Conservation (phyloP, 352 stramenopile genomes). For the Phytophthora rubi region DNA sequence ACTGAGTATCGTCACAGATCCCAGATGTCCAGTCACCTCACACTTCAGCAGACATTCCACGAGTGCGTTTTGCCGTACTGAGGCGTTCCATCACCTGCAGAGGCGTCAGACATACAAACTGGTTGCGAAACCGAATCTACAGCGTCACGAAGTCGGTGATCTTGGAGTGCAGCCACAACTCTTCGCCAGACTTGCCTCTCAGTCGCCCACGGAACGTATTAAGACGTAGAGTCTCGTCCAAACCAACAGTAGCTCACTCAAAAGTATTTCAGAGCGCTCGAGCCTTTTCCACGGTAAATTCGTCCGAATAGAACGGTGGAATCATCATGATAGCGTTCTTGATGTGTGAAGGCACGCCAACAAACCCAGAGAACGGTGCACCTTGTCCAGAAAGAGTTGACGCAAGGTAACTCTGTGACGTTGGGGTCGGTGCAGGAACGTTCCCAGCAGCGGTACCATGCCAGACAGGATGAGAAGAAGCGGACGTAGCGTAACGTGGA, state of each 20-base stretch:
- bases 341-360: background rate
- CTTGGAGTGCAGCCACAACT: conserved; percentile 4
- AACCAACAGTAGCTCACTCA: background rate
- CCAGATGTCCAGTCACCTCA: background rate
- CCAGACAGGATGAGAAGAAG: too few relatives aligned
- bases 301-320: background rate
- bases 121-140: background rate
- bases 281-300: background rate
- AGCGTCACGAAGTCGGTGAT: background rate
- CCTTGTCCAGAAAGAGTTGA: background rate
- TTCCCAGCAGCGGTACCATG: too few relatives aligned
- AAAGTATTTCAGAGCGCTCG: background rate
- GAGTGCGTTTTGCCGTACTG: background rate
- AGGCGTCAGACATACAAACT: background rate
- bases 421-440: too few relatives aligned
- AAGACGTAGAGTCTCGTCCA: background rate
- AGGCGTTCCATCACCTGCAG: background rate
- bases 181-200: conserved; percentile 4
- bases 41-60: background rate
- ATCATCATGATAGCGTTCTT: conserved; percentile 2
- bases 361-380: background rate
- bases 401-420: background rate
- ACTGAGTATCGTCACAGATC: background rate
- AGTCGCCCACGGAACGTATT: conserved; percentile 1
- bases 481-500: too few relatives aligned